Conservation (phyloP, 2,329 filamentous ascomycete genomes). For the Aspergillus phoenicis region DNA sequence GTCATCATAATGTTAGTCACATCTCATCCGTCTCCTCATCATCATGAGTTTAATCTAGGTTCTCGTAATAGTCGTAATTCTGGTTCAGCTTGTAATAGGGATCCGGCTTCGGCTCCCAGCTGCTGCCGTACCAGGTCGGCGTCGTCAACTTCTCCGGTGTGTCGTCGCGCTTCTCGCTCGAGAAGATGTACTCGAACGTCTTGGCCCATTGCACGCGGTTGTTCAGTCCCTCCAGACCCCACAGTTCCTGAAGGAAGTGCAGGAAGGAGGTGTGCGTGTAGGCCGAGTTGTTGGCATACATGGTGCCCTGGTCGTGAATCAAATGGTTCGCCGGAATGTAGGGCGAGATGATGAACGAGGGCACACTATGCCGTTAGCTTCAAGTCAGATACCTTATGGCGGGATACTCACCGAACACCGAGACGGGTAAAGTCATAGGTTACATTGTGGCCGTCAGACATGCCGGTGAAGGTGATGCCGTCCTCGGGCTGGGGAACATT, state of each 20-base stretch:
- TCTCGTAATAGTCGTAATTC: slow-evolving; percentile 32
- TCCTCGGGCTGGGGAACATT: slow-evolving; percentile 41
- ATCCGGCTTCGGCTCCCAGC: slow-evolving; percentile 36
- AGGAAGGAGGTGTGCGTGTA: slow-evolving; percentile 45
- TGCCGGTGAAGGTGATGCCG: slow-evolving; percentile 33
- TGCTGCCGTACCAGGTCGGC: slow-evolving; percentile 40
- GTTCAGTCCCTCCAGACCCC: slow-evolving; percentile 43
- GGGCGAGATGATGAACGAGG: slow-evolving; percentile 42
- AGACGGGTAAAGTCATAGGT: slow-evolving; percentile 45
- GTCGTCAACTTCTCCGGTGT: slow-evolving; percentile 33
- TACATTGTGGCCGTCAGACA: slow-evolving; percentile 35
- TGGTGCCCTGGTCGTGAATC: slow-evolving; percentile 43
- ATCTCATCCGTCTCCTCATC: background rate
- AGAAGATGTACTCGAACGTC: slow-evolving; percentile 44
- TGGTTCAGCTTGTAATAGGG: slow-evolving; percentile 38
- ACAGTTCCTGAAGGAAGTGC: slow-evolving; percentile 46
- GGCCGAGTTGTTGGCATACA: slow-evolving; percentile 39
- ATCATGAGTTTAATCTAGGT: background rate
- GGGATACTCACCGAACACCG: slow-evolving; percentile 34
- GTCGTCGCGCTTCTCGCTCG: slow-evolving; percentile 24
- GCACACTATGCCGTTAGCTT: slow-evolving; percentile 29
- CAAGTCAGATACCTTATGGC: background rate
- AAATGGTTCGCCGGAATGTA: slow-evolving; percentile 37
- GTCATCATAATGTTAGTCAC: background rate
- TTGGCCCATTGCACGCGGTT: slow-evolving; percentile 48